Evolutionary conservation across 331 rosid species (phyloP), one percentile per base, ranked within the genome.

Genomic region (Stylosanthes scabra): DNA sequence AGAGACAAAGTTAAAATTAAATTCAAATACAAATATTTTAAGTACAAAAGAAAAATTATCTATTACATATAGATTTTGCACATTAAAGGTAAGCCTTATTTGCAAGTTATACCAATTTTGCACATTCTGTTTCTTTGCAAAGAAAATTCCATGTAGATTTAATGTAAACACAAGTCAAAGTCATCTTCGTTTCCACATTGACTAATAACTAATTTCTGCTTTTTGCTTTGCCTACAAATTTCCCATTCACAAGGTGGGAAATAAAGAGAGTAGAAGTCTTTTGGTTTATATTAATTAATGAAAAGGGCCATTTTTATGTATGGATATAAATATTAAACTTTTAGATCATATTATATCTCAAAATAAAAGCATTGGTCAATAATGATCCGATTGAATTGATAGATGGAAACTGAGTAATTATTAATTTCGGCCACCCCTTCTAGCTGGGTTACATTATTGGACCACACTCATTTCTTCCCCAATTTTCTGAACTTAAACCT

Each of bases 81-180:
- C n/a, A n/a, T n/a, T n/a, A n/a, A n/a, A n/a, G n/a, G 31, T 8
- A 7, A 61, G 15, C 14, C 28, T 37, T 5, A 34, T 13, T 46
- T 5, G n/a, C 66, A 34, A 9, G 7, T 29, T 13, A 7, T 60
- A 5, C 15, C 4, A 3, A 5, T 9, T 40, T 41, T 12, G 14
- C 66, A 13, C 7, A 37, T 59, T 59, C 9, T 50, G 8, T 3
- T 49, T 49, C 5, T 7, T 63, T 62, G 63, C 12, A 13, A 3
- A 39, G 63, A 49, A 72, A 59, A 3, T 47, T 60, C 61, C 69
- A 50, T 39, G 3, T 5, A 34, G 11, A 67, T 37, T 47, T 40
- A 46, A 5, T 9, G 8, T 31, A 15, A 3, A n/a, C 58, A 41
- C 45, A 47, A 50, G 71, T 46, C 71, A 28, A 47, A 3, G 71